Base-by-base conservation (phyloP, 169 alveolate genomes). In the Babesia caballi region DNA sequence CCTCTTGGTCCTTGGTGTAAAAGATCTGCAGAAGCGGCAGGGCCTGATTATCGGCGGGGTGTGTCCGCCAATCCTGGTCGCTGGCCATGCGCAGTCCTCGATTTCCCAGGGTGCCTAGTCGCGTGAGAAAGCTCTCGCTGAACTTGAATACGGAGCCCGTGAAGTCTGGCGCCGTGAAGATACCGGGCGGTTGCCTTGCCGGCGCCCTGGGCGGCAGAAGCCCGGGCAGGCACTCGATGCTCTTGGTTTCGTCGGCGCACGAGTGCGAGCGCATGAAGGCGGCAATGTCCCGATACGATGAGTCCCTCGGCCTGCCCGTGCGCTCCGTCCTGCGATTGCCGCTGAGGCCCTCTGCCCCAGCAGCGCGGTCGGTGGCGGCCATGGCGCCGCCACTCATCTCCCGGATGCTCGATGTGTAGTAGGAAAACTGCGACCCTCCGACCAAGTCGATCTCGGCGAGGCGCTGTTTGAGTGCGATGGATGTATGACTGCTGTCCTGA, bases 341-440 rank as follows among this genome's bases (percentile, higher is more conserved):
- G 28, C 23, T 4, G 7, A 17, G 23, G 1, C 38, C 53, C 23
- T 60, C 56, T 4, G 3, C n/a, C 3, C 58, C 70, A 25, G 47
- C 56, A 19, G 41, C 9, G n/a, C n/a, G n/a, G n/a, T n/a, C n/a
- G 42, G 30, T 23, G 14, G 36, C n/a, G 32, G 41, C 51, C 12
- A 2, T 3, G 15, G 27, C 17, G 38, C 51, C 52, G 21, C 51
- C 67, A 28, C 52, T 63, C 3, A n/a, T 15, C 21, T 46, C 36
- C 40, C 46, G 44, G 12, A 46, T 17, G 30, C 28, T 44, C 17
- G 60, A 4, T 28, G 50, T 71, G n/a, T 71, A 71, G 25, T 58
- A 71, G 7, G 82, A 71, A 19, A 71, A 71, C 50, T 71, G 57
- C 1, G 82, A 58, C 9, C 74, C 82, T 27, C 82, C 73, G 2